Conservation (phyloP, 2,329 filamentous ascomycete genomes). For the Ceratocystis variospora region DNA sequence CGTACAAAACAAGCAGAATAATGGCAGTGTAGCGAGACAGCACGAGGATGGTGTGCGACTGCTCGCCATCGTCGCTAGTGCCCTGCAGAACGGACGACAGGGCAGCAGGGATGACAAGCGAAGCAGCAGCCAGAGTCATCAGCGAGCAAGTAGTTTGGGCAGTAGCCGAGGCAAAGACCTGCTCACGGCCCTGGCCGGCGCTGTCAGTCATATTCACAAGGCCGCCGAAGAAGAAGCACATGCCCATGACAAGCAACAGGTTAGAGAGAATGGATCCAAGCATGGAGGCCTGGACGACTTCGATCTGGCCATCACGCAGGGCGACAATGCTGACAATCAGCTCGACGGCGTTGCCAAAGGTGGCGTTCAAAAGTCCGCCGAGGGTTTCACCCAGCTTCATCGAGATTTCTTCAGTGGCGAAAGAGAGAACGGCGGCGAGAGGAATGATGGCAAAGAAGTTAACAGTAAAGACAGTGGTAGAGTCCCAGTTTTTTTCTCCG, state of each 20-base stretch:
- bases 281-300: constrained; percentile 97
- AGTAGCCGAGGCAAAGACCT: constrained; percentile 60
- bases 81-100: constrained; percentile 51
- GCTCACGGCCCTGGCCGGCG: constrained; percentile 48
- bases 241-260: constrained; percentile 71
- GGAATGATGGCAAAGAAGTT: constrained; percentile 75
- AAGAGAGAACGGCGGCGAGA: constrained; percentile 57
- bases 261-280: constrained; percentile 92
- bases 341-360: constrained; percentile 69
- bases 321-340: constrained; percentile 85
- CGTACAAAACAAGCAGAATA: constrained; percentile 60
- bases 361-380: constrained; percentile 61
- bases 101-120: constrained; percentile 64
- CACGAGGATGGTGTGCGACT: constrained; percentile 46
- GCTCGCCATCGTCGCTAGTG: constrained; percentile 30
- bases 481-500: constrained; percentile 47
- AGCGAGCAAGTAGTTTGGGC: constrained; percentile 64
- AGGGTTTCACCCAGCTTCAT: constrained; percentile 58
- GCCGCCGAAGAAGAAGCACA: constrained; percentile 66
- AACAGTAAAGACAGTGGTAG: constrained; percentile 56
- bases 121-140: constrained; percentile 63
- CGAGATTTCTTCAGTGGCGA: constrained; percentile 66
- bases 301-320: constrained; percentile 69
- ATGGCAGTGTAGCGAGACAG: constrained; percentile 65
- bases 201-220: constrained; percentile 45